These are phyloP conservation scores for Fragaria iinumae DNA, from an alignment of 306 rosid species.

Conservation along the genomic window DNA sequence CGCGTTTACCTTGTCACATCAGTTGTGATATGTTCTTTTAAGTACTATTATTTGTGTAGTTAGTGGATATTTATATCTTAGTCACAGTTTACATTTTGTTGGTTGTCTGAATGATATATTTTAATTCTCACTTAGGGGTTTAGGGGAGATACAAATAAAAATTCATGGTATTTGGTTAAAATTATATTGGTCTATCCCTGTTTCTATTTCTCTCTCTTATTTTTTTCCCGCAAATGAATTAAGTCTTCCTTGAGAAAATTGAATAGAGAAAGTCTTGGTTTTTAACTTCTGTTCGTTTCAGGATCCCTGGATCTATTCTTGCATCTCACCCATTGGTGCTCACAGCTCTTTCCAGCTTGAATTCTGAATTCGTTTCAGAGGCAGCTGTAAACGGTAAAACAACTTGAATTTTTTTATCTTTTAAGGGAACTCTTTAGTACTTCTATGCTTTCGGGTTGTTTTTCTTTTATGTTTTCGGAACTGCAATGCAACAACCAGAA, in stretches of 20 bases:
- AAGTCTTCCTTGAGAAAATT: neutral
- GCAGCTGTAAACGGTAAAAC: constrained; percentile 91
- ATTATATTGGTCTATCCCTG: no score
- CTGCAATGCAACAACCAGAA: neutral
- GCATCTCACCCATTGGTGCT: constrained; percentile 91
- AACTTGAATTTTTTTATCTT: constrained; percentile 10
- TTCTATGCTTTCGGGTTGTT: neutral
- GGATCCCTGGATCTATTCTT: constrained; percentile 89
- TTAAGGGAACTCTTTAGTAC: neutral
- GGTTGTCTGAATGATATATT: neutral
- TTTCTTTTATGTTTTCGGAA: neutral
- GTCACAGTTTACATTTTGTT: neutral
- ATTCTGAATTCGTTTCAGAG: constrained; percentile 86
- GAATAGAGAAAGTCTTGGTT: neutral
- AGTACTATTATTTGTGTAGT: neutral
- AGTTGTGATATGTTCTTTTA: neutral
- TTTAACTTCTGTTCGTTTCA: constrained; percentile 43
- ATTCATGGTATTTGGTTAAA: neutral
- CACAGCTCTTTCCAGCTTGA: constrained; percentile 88
- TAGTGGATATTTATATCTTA: neutral
- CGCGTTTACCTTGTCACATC: neutral
- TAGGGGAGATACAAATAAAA: neutral
- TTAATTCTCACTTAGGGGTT: neutral
- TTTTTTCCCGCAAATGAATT: no score
- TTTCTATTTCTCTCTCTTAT: no score